Conservation (phyloP, 768 basidiomycete genomes). For the Fistulinella prunicolor region DNA sequence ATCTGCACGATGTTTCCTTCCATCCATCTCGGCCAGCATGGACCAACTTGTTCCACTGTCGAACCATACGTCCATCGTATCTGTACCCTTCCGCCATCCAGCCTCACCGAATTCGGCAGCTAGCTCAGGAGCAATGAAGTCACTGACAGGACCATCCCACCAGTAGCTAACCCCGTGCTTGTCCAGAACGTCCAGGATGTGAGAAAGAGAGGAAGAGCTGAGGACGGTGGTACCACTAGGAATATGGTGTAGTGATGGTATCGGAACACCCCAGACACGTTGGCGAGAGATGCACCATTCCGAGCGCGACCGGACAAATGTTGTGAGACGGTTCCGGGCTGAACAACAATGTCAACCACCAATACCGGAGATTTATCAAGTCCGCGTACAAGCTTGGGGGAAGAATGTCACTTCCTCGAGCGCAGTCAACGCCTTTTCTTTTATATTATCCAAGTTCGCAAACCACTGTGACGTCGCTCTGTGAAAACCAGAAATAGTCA, state of each 20-base stretch:
- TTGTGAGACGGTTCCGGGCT: conserved; percentile 88
- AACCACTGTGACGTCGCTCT: conserved; percentile 98
- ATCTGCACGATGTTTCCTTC: conserved; percentile 58
- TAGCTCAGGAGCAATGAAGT: conserved; percentile 71
- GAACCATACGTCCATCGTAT: conserved; percentile 99
- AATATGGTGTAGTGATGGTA: conserved; percentile 77
- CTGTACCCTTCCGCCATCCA: conserved; percentile 74
- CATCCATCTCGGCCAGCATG: conserved; percentile 49
- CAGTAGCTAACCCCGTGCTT: conserved; percentile 76
- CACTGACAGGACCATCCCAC: conserved; percentile 85
- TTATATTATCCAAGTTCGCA: conserved; percentile 84
- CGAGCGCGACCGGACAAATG: conserved; percentile 82
- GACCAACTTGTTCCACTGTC: conserved; percentile 97
- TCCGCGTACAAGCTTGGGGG: conserved; percentile 65
- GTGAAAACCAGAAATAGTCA: conserved; percentile 2
- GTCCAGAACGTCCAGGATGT: conserved; percentile 75
- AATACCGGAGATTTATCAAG: neutral
- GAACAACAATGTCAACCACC: neutral
- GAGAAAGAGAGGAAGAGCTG: conserved; percentile 57
- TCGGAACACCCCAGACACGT: conserved; percentile 96
- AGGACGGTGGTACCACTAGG: conserved; percentile 64
- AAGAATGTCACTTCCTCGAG: conserved; percentile 71
- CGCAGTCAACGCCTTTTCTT: conserved; percentile 66
- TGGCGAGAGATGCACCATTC: conserved; percentile 99
- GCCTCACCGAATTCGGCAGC: conserved; percentile 41